Base-by-base conservation (phyloP, 78 protist genomes). In the Polysphondylium violaceum region DNA sequence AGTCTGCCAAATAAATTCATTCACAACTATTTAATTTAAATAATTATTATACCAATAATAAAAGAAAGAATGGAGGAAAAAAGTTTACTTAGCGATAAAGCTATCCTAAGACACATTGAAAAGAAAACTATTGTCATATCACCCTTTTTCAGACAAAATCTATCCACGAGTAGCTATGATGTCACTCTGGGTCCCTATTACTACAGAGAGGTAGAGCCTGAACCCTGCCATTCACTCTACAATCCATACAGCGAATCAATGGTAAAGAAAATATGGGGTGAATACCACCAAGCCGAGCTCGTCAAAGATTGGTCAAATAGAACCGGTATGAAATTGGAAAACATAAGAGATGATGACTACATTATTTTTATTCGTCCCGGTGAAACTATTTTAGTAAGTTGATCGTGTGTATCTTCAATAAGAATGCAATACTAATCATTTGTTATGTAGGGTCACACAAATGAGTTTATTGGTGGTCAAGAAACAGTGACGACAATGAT, bases 301-400 rank as follows among this genome's bases (percentile, higher is more conserved):
- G 50, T 14, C 23, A 38, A n/a, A 31, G 81, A 41, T 6, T 91
- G 94, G 94, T 51, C 38, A 5, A 21, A 31, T 40, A 19, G 90
- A 36, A 40, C 89, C 1, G 88, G 85, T 31, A 25, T 44, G 21
- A 76, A 67, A 68, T 81, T 91, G 2, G 92, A 79, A 1, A 91
- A 91, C 25, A 60, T 91, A 11, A n/a, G 27, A 2, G 74, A 40
- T 19, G 85, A 88, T 7, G 94, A 91, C 12, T 43, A 29, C 3
- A 83, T 91, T 36, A 91, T 91, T 68, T 91, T 89, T 90, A 89
- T 91, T 33, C 23, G 29, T 17, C 94, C 94, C 11, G 90, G 90
- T 23, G 94, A 91, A 88, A 89, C 92, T 9, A 91, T 86, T 11
- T 31, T 91, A 6, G 89, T 17, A 35, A 9, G 61, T 50, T 11